A percentile compares a stretch with the other conserved stretches of the same genome.
Evolutionary conservation across 129 eudicot species (phyloP).

Genomic region (Escallonia herrerae): DNA sequence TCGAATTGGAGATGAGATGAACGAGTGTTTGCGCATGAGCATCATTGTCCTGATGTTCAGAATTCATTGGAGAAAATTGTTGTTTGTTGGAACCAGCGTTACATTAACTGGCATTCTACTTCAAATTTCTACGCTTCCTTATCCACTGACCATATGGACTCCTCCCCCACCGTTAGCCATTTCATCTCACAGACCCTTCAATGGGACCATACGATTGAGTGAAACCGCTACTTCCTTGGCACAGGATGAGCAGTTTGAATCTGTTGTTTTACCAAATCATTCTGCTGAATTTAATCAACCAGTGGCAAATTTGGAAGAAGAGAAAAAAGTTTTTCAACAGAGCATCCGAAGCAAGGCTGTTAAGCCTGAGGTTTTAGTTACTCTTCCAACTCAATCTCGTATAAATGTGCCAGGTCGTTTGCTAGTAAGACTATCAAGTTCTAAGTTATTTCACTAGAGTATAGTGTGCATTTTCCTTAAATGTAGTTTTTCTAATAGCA

Average conservation of each 20-base stretch:
- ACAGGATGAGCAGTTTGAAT: constrained; percentile 15
- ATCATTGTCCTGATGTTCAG: constrained; percentile 42
- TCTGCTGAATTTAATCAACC: constrained; percentile 28
- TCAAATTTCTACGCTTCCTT: constrained; percentile 54
- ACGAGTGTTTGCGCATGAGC: constrained; percentile 25
- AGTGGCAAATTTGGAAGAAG: constrained; percentile 23
- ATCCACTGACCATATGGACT: constrained; percentile 37
- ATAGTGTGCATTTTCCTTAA: constrained; percentile 3
- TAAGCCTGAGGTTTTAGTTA: constrained; percentile 15
- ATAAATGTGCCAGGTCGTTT: constrained; percentile 15
- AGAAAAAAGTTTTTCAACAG: constrained; percentile 15
- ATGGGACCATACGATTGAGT: constrained; percentile 20
- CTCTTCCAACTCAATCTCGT: constrained; percentile 22
- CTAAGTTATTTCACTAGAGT: constrained; percentile 5
- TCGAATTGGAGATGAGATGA: constrained; percentile 43
- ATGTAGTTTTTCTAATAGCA: constrained; percentile 4
- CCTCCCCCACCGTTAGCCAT: constrained; percentile 23
- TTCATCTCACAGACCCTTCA: constrained; percentile 25
- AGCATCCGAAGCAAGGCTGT: constrained; percentile 18
- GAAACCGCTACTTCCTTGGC: constrained; percentile 17
- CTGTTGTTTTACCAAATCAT: constrained; percentile 24
- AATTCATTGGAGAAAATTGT: constrained; percentile 50
- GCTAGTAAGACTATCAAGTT: constrained; percentile 31
- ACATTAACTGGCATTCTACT: constrained; percentile 37
- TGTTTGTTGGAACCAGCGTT: constrained; percentile 37